Percentiles rank a stretch among this genome's conserved stretches.
phyloP scores from a whole-genome alignment of 352 stramenopile genomes.

The Blastocystis sp. region DNA sequence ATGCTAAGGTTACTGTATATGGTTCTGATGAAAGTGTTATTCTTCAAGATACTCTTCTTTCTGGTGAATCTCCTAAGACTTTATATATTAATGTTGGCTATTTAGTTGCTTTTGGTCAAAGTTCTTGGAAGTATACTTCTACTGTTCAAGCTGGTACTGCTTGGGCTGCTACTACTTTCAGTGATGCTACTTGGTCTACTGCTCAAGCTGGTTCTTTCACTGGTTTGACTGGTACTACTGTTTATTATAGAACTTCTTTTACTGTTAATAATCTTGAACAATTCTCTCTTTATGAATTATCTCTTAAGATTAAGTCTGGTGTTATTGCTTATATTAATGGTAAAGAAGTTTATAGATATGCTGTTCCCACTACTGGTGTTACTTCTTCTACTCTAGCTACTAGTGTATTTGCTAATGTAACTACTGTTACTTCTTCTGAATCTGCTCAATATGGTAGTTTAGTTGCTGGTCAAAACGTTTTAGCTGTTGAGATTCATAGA shows the following conservation, averaged over 20 bases:
- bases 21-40: no score
- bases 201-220: constrained; percentile 10
- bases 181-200: constrained; percentile 3
- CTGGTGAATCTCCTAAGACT: no score
- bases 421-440: no score
- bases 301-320: constrained; percentile 19
- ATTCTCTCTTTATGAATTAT: constrained; percentile 6
- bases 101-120: no score
- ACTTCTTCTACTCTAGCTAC: constrained; percentile 5
- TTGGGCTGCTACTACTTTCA: no score
- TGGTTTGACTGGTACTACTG: constrained; percentile 4
- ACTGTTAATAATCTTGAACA: not conserved
- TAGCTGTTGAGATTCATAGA: constrained; percentile 15
- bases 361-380: not conserved
- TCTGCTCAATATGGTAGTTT: no score
- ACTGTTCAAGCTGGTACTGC: no score
- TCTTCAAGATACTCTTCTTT: no score
- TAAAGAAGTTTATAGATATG: not conserved
- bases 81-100: no score
- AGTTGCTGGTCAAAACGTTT: not conserved
- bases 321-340: constrained; percentile 8
- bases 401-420: no score
- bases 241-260: constrained; percentile 35
- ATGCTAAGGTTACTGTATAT: no score
- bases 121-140: no score